Percentiles rank a stretch among this genome's conserved stretches.
phyloP scores from a whole-genome alignment of 257 asterid species.

The Buddleja alternifolia region DNA sequence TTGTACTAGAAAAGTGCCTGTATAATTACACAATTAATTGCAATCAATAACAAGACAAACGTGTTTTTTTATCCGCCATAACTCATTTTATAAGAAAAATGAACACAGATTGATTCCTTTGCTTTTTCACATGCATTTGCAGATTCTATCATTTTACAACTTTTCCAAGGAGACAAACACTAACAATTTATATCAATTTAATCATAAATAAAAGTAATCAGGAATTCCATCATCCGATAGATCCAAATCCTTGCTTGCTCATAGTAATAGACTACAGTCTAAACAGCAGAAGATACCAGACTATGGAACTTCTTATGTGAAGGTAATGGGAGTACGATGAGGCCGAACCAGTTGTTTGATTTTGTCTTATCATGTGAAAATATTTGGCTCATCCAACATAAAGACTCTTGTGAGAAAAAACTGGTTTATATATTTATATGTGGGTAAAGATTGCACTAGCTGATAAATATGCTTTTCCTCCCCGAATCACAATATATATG shows the following conservation, averaged over 20 bases:
- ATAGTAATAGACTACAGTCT: not conserved
- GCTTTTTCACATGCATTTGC: no score
- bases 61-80: not conserved
- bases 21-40: conserved; percentile 16
- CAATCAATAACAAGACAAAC: not conserved
- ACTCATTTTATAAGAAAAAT: not conserved
- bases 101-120: no score
- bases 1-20: conserved; percentile 93
- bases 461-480: not conserved
- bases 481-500: not conserved
- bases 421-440: not conserved
- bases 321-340: not conserved
- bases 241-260: not conserved
- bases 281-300: not conserved
- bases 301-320: not conserved
- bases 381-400: not conserved
- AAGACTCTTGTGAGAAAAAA: not conserved
- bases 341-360: not conserved
- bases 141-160: no score
- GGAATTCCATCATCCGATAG: not conserved
- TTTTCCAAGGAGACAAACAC: no score
- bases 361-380: not conserved
- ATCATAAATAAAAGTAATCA: no score
- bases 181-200: no score
- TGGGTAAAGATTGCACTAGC: not conserved